phyloP scores from a whole-genome alignment of 495 filamentous ascomycete genomes.

The Aspergillus nidulans region DNA sequence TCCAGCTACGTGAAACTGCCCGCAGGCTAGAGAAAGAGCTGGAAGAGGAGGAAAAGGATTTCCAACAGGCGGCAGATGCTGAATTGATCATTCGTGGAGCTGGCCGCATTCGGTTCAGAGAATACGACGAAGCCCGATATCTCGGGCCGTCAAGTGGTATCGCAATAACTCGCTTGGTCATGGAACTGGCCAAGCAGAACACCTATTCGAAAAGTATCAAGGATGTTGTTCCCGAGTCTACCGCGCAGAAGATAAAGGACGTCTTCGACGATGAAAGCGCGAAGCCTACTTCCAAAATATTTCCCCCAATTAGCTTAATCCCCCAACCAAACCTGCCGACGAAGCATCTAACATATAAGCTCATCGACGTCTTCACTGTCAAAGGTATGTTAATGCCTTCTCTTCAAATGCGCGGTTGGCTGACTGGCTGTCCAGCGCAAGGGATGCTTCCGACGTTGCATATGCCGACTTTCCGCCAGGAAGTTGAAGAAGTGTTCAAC shows the following conservation, averaged over 20 bases:
- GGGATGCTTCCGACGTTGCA: slow-evolving; percentile 80
- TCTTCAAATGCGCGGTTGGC: slow-evolving; percentile 4
- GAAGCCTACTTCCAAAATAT: slow-evolving; percentile 63
- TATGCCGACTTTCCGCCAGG: slow-evolving; percentile 69
- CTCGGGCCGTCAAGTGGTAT: slow-evolving; percentile 90
- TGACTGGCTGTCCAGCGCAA: slow-evolving; percentile 57
- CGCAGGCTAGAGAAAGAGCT: slow-evolving; percentile 74
- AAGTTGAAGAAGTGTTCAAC: slow-evolving; percentile 73
- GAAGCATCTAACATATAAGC: slow-evolving; percentile 59
- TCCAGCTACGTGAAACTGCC: slow-evolving; percentile 78
- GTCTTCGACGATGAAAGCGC: slow-evolving; percentile 51
- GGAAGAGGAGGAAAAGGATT: slow-evolving; percentile 53
- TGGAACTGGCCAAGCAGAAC: slow-evolving; percentile 89
- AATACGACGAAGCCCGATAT: slow-evolving; percentile 81
- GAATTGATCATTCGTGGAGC: slow-evolving; percentile 80
- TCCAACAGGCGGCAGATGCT: slow-evolving; percentile 62
- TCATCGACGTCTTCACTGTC: slow-evolving; percentile 75
- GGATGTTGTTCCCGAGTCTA: slow-evolving; percentile 74
- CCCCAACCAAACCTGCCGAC: slow-evolving; percentile 66
- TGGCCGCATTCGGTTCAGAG: slow-evolving; percentile 73
- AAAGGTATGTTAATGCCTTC: slow-evolving; percentile 58
- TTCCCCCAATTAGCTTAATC: slow-evolving; percentile 72
- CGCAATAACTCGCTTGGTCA: slow-evolving; percentile 86
- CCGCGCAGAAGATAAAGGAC: slow-evolving; percentile 53
- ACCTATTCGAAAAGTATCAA: slow-evolving; percentile 80